These are phyloP conservation scores for Phragmites australis DNA, from an alignment of 176 grass and related monocot genomes.

Conservation along the genomic window DNA sequence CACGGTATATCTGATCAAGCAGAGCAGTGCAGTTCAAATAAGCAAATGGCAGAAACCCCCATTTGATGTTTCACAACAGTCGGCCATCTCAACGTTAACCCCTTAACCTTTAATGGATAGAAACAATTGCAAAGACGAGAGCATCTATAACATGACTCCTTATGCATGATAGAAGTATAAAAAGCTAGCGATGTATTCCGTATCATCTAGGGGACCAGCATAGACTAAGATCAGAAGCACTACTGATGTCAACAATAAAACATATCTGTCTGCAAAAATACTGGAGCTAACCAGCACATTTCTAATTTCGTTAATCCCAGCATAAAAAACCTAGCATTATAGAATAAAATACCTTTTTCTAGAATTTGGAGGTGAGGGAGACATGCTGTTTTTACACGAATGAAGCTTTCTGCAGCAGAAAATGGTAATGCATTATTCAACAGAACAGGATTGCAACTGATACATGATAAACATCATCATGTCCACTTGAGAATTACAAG, in stretches of 20 bases:
- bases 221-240: conserved; percentile 17
- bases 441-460: conserved; percentile 21
- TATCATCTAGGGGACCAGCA: conserved; percentile 1
- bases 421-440: conserved; percentile 27
- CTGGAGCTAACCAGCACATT: conserved; percentile 5
- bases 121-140: background rate
- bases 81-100: background rate
- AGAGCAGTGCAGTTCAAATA: conserved; percentile 15
- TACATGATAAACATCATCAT: background rate
- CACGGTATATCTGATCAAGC: background rate
- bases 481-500: conserved; percentile 1
- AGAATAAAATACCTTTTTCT: conserved; percentile 60
- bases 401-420: conserved; percentile 58
- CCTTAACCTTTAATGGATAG: background rate
- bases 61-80: conserved; percentile 8
- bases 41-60: conserved; percentile 12
- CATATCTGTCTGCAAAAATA: conserved; percentile 1
- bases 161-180: conserved; percentile 31
- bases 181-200: background rate
- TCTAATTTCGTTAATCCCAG: conserved; percentile 14
- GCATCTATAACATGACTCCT: conserved; percentile 6
- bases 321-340: conserved; percentile 10
- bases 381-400: conserved; percentile 50
- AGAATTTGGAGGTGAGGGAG: conserved; percentile 69
- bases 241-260: conserved; percentile 18